phyloP scores from a whole-genome alignment of 768 basidiomycete species.

The Mycena belliarum region DNA sequence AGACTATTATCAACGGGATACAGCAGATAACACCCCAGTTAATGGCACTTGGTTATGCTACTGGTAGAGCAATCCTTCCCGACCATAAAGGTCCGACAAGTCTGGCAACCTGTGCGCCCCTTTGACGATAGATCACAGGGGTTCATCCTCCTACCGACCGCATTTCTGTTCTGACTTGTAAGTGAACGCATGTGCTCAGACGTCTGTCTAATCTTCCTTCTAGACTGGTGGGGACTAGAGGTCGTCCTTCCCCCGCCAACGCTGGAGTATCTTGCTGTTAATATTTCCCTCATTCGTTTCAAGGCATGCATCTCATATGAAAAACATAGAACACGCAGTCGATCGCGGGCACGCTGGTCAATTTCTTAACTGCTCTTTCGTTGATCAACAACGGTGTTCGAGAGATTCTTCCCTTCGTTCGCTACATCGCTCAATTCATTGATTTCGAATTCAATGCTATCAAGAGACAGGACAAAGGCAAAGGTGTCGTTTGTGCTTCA shows the following conservation, averaged over 20 bases:
- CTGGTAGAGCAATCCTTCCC: conserved; percentile 61
- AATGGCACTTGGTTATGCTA: conserved; percentile 77
- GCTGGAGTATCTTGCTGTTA: conserved; percentile 56
- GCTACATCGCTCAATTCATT: conserved; percentile 74
- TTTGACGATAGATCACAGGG: conserved; percentile 32
- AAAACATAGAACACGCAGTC: conserved; percentile 55
- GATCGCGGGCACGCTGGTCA: conserved; percentile 62
- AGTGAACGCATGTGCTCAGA: conserved; percentile 27
- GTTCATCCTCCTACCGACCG: conserved; percentile 75
- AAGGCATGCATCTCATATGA: neutral
- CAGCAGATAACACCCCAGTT: conserved; percentile 74
- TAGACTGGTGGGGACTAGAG: conserved; percentile 94
- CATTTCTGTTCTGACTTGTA: conserved; percentile 79
- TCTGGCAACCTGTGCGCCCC: neutral
- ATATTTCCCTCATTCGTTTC: conserved; percentile 24
- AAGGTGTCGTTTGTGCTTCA: conserved; percentile 84
- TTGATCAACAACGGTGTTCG: conserved; percentile 72
- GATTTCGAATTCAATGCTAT: conserved; percentile 75
- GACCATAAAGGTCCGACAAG: conserved; percentile 63
- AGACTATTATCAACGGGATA: conserved; percentile 68
- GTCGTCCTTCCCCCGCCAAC: conserved; percentile 73
- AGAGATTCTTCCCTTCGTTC: conserved; percentile 82
- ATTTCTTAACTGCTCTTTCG: conserved; percentile 73
- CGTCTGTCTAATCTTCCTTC: neutral
- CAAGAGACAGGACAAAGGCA: conserved; percentile 60